Percentiles rank a stretch among this genome's conserved stretches.
Evolutionary conservation across 805 yeast species (phyloP).

Genomic region (Cyberlindnera mrakii): DNA sequence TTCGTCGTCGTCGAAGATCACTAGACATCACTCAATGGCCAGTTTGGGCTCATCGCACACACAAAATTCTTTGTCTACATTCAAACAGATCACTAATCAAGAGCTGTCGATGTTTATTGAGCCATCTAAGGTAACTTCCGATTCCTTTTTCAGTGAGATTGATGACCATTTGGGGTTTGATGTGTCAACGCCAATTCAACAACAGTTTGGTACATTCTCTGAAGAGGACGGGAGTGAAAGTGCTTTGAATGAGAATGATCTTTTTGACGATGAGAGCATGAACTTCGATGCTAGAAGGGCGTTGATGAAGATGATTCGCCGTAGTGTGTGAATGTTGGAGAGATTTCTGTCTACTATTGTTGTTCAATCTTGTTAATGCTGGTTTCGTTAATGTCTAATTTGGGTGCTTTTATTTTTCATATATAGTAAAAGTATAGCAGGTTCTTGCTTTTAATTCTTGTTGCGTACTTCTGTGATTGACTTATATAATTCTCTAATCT

Average conservation of each 20-base stretch:
- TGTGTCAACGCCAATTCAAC: constrained; percentile 2
- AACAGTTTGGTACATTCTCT: neutral
- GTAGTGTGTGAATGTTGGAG: constrained; percentile 12
- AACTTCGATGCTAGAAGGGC: constrained; percentile 26
- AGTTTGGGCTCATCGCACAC: constrained; percentile 3
- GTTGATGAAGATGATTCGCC: constrained; percentile 23
- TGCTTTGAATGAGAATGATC: constrained; percentile 9
- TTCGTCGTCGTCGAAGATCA: constrained; percentile 4
- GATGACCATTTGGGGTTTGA: constrained; percentile 11
- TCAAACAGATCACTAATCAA: constrained; percentile 13
- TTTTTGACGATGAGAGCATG: constrained; percentile 12
- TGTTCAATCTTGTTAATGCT: neutral
- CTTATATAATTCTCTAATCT: too few species aligned
- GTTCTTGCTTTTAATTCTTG: too few species aligned
- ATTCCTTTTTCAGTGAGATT: constrained; percentile 16
- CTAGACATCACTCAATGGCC: constrained; percentile 20
- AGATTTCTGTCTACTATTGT: neutral
- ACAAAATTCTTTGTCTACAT: neutral
- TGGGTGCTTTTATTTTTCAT: neutral
- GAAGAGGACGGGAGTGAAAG: constrained; percentile 6
- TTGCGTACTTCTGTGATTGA: too few species aligned
- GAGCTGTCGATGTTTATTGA: constrained; percentile 18
- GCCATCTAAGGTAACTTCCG: constrained; percentile 17
- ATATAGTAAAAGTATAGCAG: too few species aligned
- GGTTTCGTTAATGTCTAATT: neutral